Conservation (phyloP, 1,139 yeast species). For the Lipomyces yarrowii region DNA sequence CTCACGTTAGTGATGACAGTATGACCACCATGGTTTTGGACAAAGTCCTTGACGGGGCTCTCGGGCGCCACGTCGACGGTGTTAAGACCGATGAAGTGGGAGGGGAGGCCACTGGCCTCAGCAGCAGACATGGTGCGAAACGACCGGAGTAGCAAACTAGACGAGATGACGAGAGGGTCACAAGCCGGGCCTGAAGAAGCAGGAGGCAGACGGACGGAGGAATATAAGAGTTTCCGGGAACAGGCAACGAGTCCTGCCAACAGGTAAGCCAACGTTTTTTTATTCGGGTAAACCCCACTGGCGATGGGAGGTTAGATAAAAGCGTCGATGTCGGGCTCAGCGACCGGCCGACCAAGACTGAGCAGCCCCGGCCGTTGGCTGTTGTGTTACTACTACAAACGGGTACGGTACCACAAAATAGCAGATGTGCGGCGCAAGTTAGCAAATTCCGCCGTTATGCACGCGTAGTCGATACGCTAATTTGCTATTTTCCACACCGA, state of each 20-base stretch:
- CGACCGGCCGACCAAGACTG: neutral
- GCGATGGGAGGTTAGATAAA: neutral
- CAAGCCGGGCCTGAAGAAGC: neutral
- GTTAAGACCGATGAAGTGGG: conserved; percentile 80
- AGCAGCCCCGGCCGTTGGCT: neutral
- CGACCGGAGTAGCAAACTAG: neutral
- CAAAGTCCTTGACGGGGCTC: conserved; percentile 80
- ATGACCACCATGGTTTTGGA: conserved; percentile 86
- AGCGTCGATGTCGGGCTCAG: neutral
- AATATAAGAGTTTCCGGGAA: neutral
- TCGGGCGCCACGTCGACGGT: conserved; percentile 73
- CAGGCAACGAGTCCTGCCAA: conserved; percentile 6
- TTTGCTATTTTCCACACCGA: neutral
- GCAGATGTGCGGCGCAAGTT: neutral
- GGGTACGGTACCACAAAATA: neutral
- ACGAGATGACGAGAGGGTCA: neutral
- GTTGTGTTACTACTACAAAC: neutral
- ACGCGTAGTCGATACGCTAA: neutral
- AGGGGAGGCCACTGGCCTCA: conserved; percentile 49
- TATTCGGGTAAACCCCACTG: neutral
- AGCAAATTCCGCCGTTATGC: neutral
- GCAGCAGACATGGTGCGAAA: conserved; percentile 6
- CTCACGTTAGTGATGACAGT: conserved; percentile 75
- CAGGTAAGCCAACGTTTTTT: neutral
- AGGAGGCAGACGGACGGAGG: conserved; percentile 8